Percentiles rank a stretch among this genome's conserved stretches.
Conservation (phyloP, 2,329 filamentous ascomycete genomes). For the Salinomyces thailandicus region DNA sequence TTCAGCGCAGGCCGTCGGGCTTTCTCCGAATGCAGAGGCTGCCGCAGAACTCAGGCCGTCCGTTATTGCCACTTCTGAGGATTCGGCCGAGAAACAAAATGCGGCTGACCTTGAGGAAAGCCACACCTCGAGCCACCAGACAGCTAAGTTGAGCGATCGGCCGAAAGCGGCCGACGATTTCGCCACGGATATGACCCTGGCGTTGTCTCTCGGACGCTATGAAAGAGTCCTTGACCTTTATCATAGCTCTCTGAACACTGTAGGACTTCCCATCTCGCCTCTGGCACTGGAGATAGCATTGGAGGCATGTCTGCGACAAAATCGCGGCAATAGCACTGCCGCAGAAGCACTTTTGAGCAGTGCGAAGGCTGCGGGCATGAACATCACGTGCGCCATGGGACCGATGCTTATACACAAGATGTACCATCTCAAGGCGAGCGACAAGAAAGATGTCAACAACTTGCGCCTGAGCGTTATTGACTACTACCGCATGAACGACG, state of each 20-base stretch:
- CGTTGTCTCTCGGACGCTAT: conserved; percentile 14
- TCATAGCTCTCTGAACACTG: conserved; percentile 8
- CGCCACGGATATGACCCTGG: conserved; percentile 16
- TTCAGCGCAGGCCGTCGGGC: background rate
- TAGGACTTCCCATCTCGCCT: conserved; percentile 18
- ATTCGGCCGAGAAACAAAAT: background rate
- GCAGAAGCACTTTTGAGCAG: conserved; percentile 15
- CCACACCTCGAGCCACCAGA: background rate
- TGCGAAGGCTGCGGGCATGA: conserved; percentile 22
- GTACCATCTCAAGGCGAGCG: conserved; percentile 3
- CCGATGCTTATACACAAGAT: conserved; percentile 22
- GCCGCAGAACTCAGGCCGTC: background rate
- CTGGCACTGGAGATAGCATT: conserved; percentile 21
- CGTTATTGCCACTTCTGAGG: background rate
- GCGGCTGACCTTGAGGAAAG: background rate
- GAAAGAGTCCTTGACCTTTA: conserved; percentile 19
- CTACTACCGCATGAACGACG: conserved; percentile 24
- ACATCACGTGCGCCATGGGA: conserved; percentile 17
- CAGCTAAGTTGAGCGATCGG: no score
- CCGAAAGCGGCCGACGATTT: no score
- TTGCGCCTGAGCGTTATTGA: conserved; percentile 16
- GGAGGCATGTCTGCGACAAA: conserved; percentile 19
- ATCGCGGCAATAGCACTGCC: conserved; percentile 11
- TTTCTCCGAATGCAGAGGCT: no score
- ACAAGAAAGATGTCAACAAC: conserved; percentile 8